Conservation (phyloP, 441 rosid genomes). For the Gossypium gossypioides region DNA sequence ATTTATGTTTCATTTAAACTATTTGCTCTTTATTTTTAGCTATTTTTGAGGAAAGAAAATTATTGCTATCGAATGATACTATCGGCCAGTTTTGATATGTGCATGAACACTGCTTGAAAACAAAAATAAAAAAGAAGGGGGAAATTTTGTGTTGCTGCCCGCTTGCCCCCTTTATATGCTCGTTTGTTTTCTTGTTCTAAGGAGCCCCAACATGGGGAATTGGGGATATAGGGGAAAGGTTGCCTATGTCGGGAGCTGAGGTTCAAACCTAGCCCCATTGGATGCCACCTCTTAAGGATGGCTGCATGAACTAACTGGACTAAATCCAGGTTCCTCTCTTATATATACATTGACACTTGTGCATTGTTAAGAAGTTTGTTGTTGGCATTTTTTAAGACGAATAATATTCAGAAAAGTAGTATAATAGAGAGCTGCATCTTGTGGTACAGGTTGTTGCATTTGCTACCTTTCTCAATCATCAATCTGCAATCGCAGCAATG, state of each 20-base stretch:
- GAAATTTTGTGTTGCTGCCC: background rate
- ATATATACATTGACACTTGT: background rate
- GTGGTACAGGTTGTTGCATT: conserved; percentile 70
- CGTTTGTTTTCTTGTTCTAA: background rate
- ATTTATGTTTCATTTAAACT: background rate
- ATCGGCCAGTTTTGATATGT: background rate
- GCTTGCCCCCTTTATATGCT: background rate
- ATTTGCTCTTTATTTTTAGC: background rate
- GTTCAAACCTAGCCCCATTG: background rate
- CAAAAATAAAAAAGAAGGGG: background rate
- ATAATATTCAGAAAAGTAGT: background rate
- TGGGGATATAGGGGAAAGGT: background rate
- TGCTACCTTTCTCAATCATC: conserved; percentile 69
- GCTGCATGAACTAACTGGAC: background rate
- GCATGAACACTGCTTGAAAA: background rate
- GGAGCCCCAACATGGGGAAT: background rate
- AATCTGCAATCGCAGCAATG: conserved; percentile 58
- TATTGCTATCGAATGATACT: background rate
- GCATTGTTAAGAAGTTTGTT: background rate
- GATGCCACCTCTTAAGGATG: background rate
- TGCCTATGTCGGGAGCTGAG: background rate
- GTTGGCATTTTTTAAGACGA: conserved; percentile 1
- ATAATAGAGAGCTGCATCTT: background rate
- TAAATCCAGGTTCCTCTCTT: background rate
- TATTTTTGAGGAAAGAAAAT: background rate